Evolutionary conservation across 305 asterid species (phyloP).

Genomic region (Lippia alba): DNA sequence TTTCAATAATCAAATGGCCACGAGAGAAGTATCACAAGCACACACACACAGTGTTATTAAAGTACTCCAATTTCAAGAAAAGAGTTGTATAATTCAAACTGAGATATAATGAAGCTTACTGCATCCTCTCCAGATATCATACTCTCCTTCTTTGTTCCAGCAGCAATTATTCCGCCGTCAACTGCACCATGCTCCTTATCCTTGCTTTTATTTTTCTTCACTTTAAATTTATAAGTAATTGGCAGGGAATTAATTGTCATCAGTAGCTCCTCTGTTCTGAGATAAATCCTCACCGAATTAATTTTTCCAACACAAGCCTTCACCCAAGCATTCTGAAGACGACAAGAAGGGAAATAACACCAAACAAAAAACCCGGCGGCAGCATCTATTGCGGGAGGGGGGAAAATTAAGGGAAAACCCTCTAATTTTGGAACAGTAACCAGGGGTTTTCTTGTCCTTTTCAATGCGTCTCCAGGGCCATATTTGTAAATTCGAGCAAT

Average conservation of each 20-base stretch:
- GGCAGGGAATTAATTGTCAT: slow-evolving; percentile 92
- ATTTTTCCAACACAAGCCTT: too few species aligned
- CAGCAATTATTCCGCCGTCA: slow-evolving; percentile 82
- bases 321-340: too few species aligned
- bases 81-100: neutral
- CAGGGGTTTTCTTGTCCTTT: too few species aligned
- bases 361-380: too few species aligned
- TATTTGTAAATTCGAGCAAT: too few species aligned
- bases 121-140: slow-evolving; percentile 89
- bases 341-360: too few species aligned
- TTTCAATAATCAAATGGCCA: slow-evolving; percentile 13
- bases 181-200: slow-evolving; percentile 48
- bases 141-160: slow-evolving; percentile 91
- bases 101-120: slow-evolving; percentile 54
- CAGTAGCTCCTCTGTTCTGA: slow-evolving; percentile 87
- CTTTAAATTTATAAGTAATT: slow-evolving; percentile 80
- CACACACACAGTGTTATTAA: neutral
- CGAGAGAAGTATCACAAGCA: neutral
- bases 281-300: slow-evolving; percentile 82
- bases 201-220: slow-evolving; percentile 53
- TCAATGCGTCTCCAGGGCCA: too few species aligned
- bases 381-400: too few species aligned
- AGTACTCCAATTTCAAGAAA: neutral
- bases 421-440: too few species aligned
- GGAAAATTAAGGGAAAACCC: too few species aligned